Evolutionary conservation across 106 monocot species (phyloP).

Genomic region (Acorus gramineus): DNA sequence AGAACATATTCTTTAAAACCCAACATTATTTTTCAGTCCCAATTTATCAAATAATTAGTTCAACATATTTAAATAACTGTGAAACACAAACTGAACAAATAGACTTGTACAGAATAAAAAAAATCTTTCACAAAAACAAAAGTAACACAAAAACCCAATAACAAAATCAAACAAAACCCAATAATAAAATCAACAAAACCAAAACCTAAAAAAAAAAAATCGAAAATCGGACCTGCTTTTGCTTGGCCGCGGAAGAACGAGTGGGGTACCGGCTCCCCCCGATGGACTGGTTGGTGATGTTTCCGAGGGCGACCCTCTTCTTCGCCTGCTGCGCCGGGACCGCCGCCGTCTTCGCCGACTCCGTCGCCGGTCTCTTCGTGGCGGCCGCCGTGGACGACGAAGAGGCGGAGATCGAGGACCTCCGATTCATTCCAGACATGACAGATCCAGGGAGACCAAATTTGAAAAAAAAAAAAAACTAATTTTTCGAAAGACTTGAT

Average conservation of each 20-base stretch:
- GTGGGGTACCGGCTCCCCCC: conserved; percentile 4
- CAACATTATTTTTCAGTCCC: no score
- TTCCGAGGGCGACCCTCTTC: conserved; percentile 54
- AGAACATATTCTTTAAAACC: no score
- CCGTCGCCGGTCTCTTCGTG: conserved; percentile 7
- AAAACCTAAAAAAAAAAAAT: not conserved
- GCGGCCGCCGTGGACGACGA: conserved; percentile 16
- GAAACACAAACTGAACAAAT: no score
- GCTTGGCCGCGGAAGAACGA: conserved; percentile 6
- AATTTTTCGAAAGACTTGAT: no score
- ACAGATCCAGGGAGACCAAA: not conserved
- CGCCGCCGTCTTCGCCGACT: conserved; percentile 8
- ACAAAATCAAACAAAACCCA: not conserved
- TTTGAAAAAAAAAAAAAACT: conserved; percentile 2
- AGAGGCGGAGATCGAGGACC: conserved; percentile 7
- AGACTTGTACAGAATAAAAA: no score
- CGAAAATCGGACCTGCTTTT: not conserved
- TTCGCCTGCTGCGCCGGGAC: conserved; percentile 38
- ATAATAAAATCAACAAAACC: not conserved
- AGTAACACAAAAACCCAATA: not conserved
- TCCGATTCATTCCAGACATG: conserved; percentile 13
- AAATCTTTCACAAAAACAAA: not conserved
- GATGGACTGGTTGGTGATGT: conserved; percentile 35
- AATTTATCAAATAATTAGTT: no score
- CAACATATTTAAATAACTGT: no score